phyloP scores from a whole-genome alignment of 164 flowering plant genomes.

The Echeveria elegans region DNA sequence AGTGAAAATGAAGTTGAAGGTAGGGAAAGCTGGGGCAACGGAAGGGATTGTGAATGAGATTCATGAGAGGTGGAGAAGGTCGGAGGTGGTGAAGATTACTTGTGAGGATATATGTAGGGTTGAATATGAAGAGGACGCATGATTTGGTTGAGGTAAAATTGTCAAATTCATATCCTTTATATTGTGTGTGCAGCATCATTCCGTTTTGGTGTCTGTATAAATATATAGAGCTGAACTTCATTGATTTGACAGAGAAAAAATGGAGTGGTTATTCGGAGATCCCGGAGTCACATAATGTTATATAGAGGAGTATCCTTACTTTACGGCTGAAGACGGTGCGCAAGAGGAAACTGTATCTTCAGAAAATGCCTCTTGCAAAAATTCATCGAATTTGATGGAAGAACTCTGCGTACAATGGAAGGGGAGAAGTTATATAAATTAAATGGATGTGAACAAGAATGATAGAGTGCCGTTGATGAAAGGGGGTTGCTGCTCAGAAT shows the following conservation, averaged over 20 bases:
- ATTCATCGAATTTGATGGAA: constrained; percentile 13
- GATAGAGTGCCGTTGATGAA: constrained; percentile 30
- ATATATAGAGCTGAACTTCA: not conserved
- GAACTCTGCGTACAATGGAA: constrained; percentile 13
- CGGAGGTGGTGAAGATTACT: constrained; percentile 70
- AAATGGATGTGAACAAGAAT: constrained; percentile 14
- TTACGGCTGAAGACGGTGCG: constrained; percentile 22
- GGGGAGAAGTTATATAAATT: constrained; percentile 18
- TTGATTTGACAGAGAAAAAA: constrained; percentile 63
- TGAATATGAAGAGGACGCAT: constrained; percentile 96
- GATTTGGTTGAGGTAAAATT: constrained; percentile 72
- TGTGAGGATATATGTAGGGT: constrained; percentile 74
- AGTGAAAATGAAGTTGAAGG: constrained; percentile 55
- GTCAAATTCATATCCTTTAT: not conserved
- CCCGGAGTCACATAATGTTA: constrained; percentile 74
- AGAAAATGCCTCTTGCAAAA: constrained; percentile 11
- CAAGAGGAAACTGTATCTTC: constrained; percentile 12
- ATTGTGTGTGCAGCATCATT: not conserved
- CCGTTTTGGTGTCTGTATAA: not conserved
- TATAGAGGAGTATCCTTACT: constrained; percentile 95
- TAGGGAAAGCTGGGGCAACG: constrained; percentile 88
- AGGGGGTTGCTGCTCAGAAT: constrained; percentile 73
- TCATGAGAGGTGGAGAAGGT: constrained; percentile 82
- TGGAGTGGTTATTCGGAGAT: constrained; percentile 90
- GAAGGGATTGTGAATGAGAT: constrained; percentile 94